Percentiles rank a stretch among this genome's conserved stretches.
Conservation (phyloP, 176 grass and related monocot species). For the Aegilops longissima region DNA sequence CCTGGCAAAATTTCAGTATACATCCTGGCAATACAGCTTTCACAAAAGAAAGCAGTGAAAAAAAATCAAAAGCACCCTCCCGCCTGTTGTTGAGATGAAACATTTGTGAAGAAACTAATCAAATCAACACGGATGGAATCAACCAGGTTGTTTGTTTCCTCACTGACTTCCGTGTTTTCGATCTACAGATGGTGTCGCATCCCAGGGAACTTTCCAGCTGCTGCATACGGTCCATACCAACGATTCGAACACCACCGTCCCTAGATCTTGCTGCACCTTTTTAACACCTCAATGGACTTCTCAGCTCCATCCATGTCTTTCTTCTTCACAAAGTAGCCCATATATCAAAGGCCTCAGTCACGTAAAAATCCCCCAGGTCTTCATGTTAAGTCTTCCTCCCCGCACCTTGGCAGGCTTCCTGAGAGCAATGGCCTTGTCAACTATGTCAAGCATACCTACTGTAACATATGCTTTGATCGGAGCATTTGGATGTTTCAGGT, state of each 20-base stretch:
- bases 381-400: too few species aligned
- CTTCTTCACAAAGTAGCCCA: conserved; percentile 51
- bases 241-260: conserved; percentile 49
- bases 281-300: conserved; percentile 52
- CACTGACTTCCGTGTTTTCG: conserved; percentile 45
- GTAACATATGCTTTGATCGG: too few species aligned
- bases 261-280: conserved; percentile 51
- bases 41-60: too few species aligned
- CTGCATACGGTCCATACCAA: conserved; percentile 50
- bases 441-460: too few species aligned
- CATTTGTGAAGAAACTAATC: neutral
- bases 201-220: conserved; percentile 58
- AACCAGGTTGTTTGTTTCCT: conserved; percentile 38
- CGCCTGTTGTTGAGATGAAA: conserved; percentile 16
- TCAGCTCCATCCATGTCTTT: conserved; percentile 59
- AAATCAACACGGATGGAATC: conserved; percentile 45
- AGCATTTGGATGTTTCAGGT: too few species aligned
- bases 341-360: conserved; percentile 17
- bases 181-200: conserved; percentile 68
- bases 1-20: too few species aligned
- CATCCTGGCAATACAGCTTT: too few species aligned
- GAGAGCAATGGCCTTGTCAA: too few species aligned
- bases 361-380: too few species aligned
- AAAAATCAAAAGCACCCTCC: neutral
- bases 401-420: too few species aligned